Conservation (phyloP, 129 eudicot genomes). For the Apium graveolens region DNA sequence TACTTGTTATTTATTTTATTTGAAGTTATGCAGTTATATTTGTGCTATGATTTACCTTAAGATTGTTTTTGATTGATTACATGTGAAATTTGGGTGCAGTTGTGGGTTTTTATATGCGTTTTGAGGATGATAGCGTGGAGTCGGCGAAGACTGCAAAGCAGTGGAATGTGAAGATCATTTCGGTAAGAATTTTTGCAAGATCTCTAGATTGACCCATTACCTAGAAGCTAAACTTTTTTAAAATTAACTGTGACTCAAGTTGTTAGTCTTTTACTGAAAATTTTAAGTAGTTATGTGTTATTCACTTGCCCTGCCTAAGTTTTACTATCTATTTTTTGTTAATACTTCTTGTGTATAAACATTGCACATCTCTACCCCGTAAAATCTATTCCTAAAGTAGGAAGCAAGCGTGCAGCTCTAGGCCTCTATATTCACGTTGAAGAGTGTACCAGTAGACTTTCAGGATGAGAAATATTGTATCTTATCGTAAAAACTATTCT, state of each 20-base stretch:
- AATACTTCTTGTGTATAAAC: neutral
- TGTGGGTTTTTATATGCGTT: conserved; percentile 91
- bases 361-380: neutral
- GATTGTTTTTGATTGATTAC: neutral
- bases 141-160: conserved; percentile 91
- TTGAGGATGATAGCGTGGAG: conserved; percentile 97
- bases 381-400: neutral
- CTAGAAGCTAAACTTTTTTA: neutral
- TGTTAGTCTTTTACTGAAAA: neutral
- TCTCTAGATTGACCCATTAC: neutral
- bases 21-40: neutral
- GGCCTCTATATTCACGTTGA: neutral
- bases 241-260: neutral
- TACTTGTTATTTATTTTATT: too few relatives aligned
- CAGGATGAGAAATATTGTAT: neutral
- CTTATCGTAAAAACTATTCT: neutral
- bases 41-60: neutral
- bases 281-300: neutral
- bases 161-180: conserved; percentile 97
- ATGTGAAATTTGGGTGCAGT: conserved; percentile 36
- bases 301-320: neutral
- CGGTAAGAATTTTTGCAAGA: conserved; percentile 42
- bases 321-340: neutral
- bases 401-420: neutral
- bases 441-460: neutral